Conservation (phyloP, 2,329 filamentous ascomycete genomes). For the Trichoderma sp. region DNA sequence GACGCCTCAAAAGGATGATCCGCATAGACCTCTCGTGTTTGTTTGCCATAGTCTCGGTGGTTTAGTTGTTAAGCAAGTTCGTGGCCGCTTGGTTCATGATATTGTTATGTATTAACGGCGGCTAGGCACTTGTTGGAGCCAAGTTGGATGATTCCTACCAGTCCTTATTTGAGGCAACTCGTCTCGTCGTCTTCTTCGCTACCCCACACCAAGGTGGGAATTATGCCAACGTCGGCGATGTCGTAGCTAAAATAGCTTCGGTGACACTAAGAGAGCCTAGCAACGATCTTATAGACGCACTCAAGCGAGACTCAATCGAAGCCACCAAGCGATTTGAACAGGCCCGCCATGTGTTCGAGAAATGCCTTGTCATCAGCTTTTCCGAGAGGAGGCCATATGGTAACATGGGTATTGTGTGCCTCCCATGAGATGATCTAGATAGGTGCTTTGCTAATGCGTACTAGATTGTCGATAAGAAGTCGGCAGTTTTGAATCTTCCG, state of each 20-base stretch:
- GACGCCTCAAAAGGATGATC: neutral
- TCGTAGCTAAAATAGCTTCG: neutral
- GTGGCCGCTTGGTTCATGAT: neutral
- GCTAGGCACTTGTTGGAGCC: no score
- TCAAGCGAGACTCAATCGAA: neutral
- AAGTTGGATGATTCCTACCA: no score
- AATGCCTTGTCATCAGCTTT: neutral
- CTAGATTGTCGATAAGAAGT: conserved; percentile 6
- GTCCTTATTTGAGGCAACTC: neutral
- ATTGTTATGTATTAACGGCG: neutral
- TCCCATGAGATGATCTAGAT: neutral
- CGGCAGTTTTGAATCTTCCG: neutral
- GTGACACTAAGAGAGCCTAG: neutral
- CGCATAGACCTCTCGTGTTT: conserved; percentile 9
- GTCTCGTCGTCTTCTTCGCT: conserved; percentile 9
- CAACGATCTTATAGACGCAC: neutral
- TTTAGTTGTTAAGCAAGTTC: conserved; percentile 19
- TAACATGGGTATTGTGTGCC: no score
- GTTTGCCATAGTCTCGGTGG: conserved; percentile 19
- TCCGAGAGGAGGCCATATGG: neutral
- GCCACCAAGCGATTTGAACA: neutral
- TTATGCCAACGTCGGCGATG: neutral
- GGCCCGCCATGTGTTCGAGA: neutral
- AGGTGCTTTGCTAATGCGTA: neutral
- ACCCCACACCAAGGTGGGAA: conserved; percentile 5